Base-by-base conservation (phyloP, 179 eudicot genomes). In the Spinacia oleracea region DNA sequence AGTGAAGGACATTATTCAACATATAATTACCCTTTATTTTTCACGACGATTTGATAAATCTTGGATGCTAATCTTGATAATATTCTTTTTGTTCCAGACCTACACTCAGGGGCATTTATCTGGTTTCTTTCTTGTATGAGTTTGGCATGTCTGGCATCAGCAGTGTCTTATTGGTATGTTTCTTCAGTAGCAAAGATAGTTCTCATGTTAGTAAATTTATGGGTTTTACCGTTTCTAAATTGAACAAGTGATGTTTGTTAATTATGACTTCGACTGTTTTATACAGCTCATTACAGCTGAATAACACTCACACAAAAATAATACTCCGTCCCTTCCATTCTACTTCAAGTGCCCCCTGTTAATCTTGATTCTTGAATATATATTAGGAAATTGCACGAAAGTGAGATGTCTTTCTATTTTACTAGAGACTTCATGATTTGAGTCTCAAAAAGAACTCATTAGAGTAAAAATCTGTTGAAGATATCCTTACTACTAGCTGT, bases 111-210 rank as follows among this genome's bases (percentile, higher is more conserved):
- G 80, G 90, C 48, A 87, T 93, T 38, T 89, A 92, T 78, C 80
- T 90, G 73, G 88, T 90, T 81, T 87, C 96, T 68, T 93, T 93
- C 91, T 89, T 91, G 75, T 93, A 91, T 79, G 98, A 91, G 80
- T 81, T 91, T 83, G 98, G 97, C 14, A 89, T 91, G 94, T 87
- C 91, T 55, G 97, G 94, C 74, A 91, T 90, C 89, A 90, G 88
- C 89, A 83, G 86, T 70, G 89, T 91, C 80, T 86, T 93, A 76
- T 78, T 91, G 90, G 98, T 93, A 89, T 34, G 91, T 77, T 72
- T n/a, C 74, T 69, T 45, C 18, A 15, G 56, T 35, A 38, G 34
- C 14, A 51, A 32, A 35, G 23, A 23, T 25, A 1, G 23, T 6
- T 64, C 9, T 64, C 69, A 31, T 64, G 11, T 18, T 64, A 7